phyloP scores from a whole-genome alignment of 2,329 filamentous ascomycete genomes.

The Fusarium dimerum region DNA sequence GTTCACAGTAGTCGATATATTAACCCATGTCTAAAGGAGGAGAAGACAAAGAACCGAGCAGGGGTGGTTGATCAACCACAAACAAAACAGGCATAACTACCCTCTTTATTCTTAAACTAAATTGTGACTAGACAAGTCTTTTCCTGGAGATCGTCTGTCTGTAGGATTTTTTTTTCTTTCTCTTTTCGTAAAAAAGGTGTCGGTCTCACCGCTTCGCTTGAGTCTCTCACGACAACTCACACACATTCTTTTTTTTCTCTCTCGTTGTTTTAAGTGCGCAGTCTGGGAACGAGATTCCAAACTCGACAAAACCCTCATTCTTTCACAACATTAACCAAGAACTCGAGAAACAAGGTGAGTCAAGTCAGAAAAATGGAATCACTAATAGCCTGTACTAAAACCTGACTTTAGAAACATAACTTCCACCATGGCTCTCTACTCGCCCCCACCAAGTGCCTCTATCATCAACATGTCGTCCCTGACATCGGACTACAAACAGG shows the following conservation, averaged over 20 bases:
- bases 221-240: too few relatives aligned
- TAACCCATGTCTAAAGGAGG: neutral
- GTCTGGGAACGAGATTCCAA: neutral
- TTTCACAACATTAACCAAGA: neutral
- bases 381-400: neutral
- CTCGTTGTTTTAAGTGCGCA: neutral
- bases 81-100: neutral
- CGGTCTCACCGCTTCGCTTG: neutral
- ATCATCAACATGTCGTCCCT: constrained; percentile 20
- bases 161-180: neutral
- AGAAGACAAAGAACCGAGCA: neutral
- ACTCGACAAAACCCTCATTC: neutral
- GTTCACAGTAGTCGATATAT: neutral
- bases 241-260: neutral
- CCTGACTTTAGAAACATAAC: neutral
- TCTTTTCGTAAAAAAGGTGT: neutral
- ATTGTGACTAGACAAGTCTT: neutral
- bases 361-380: neutral
- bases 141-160: neutral
- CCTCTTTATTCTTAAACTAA: neutral
- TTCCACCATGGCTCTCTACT: constrained; percentile 22
- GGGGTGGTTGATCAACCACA: neutral
- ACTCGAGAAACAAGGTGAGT: neutral
- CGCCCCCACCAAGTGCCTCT: constrained; percentile 15
- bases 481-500: constrained; percentile 22